Evolutionary conservation across 2,329 filamentous ascomycete species (phyloP).

Genomic region (Verruconis gallopava): DNA sequence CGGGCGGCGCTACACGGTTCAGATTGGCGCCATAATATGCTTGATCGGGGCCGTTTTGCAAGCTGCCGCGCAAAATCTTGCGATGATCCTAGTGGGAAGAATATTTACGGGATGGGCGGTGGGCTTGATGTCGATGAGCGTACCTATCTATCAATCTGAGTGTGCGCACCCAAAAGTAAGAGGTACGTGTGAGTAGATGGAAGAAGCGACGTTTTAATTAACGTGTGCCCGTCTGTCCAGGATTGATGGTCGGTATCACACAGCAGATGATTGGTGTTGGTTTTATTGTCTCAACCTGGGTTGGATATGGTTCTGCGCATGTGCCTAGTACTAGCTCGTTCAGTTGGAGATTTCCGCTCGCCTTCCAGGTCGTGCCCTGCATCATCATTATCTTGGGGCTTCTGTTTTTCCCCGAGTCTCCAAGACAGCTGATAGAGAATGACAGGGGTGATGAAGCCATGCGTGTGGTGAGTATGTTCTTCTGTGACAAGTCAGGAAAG

Average conservation of each 20-base stretch:
- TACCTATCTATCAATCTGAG: slow-evolving; percentile 53
- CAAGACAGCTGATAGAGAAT: slow-evolving; percentile 16
- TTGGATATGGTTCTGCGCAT: slow-evolving; percentile 1
- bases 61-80: slow-evolving; percentile 40
- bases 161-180: slow-evolving; percentile 45
- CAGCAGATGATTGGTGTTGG: slow-evolving; percentile 47
- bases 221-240: too few species aligned
- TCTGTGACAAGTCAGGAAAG: not conserved
- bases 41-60: slow-evolving; percentile 47
- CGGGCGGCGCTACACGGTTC: slow-evolving; percentile 46
- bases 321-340: not conserved
- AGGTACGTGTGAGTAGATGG: slow-evolving; percentile 21
- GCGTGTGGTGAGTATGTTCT: slow-evolving; percentile 14
- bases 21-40: slow-evolving; percentile 46
- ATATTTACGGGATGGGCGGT: slow-evolving; percentile 48
- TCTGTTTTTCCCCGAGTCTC: slow-evolving; percentile 28
- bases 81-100: slow-evolving; percentile 45
- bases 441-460: slow-evolving; percentile 15
- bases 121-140: slow-evolving; percentile 46
- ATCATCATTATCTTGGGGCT: slow-evolving; percentile 30
- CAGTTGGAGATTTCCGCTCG: slow-evolving; percentile 26
- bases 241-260: slow-evolving; percentile 41
- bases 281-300: slow-evolving; percentile 35
- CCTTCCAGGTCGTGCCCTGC: slow-evolving; percentile 33
- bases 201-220: not conserved